These are phyloP conservation scores for Adenanthera pavonina DNA, from an alignment of 306 rosid species.

Conservation along the genomic window DNA sequence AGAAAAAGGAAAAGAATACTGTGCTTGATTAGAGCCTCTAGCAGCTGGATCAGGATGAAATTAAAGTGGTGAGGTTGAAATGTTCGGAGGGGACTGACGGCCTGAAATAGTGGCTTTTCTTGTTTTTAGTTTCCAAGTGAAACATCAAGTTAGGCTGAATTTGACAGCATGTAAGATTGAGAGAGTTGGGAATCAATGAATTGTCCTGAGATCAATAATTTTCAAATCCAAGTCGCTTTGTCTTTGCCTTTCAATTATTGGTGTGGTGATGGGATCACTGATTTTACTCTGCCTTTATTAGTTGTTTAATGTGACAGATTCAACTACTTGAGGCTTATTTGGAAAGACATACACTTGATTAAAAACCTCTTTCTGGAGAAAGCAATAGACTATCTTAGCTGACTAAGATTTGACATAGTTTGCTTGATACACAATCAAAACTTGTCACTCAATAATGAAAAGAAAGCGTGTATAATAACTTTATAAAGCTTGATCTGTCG, in stretches of 20 bases:
- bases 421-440: slow-evolving; percentile 12
- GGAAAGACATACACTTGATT: slow-evolving; percentile 34
- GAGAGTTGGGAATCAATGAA: slow-evolving; percentile 21
- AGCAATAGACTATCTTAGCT: slow-evolving; percentile 27
- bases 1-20: background rate
- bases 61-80: slow-evolving; percentile 2
- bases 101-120: slow-evolving; percentile 2
- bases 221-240: slow-evolving; percentile 2
- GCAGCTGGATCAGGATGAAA: background rate
- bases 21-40: background rate
- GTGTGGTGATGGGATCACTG: slow-evolving; percentile 43
- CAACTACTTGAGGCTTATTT: slow-evolving; percentile 31
- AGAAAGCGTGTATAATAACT: background rate
- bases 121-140: background rate
- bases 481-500: background rate
- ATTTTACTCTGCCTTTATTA: slow-evolving; percentile 28
- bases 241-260: slow-evolving; percentile 44
- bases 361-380: slow-evolving; percentile 25
- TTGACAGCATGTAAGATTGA: slow-evolving; percentile 24
- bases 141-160: slow-evolving; percentile 30
- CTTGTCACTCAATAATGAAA: background rate
- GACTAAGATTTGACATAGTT: slow-evolving; percentile 31
- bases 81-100: slow-evolving; percentile 2
- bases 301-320: slow-evolving; percentile 35
- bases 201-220: background rate